phyloP scores from a whole-genome alignment of 192 early-diverging fungal species.

The Linnemannia elongata region DNA sequence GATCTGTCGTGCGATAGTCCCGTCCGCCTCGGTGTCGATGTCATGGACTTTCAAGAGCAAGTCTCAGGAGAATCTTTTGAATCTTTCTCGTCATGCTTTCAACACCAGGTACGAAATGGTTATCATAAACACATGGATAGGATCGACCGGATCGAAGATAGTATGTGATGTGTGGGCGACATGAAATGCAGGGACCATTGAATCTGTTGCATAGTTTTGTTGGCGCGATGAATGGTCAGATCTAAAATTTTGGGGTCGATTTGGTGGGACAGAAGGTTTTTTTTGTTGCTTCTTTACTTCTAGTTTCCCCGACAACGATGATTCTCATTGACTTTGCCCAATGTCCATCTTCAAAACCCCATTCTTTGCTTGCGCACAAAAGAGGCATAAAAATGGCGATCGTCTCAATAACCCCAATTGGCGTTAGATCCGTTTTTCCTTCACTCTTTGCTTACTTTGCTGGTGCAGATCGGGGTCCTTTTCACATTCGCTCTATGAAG shows the following conservation, averaged over 20 bases:
- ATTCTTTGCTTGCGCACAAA: neutral
- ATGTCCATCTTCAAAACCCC: no score
- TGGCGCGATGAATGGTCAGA: neutral
- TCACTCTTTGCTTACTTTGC: neutral
- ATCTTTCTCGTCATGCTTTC: constrained; percentile 43
- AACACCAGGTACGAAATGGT: constrained; percentile 31
- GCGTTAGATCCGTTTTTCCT: neutral
- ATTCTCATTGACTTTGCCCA: constrained; percentile 5
- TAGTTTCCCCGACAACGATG: no score
- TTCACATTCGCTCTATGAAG: no score
- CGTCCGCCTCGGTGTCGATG: constrained; percentile 63
- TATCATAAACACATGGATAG: neutral
- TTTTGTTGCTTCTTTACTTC: neutral
- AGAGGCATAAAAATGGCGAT: no score
- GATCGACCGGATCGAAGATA: no score
- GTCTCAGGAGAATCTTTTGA: constrained; percentile 9
- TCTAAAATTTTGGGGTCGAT: neutral
- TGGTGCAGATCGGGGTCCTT: neutral
- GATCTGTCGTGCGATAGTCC: constrained; percentile 25
- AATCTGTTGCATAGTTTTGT: neutral
- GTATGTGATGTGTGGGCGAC: neutral
- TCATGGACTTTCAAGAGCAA: constrained; percentile 54
- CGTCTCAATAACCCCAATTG: neutral
- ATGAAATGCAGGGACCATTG: neutral
- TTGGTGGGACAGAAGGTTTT: neutral